phyloP scores from a whole-genome alignment of 2,329 filamentous ascomycete species.

The Colletotrichum orbiculare region DNA sequence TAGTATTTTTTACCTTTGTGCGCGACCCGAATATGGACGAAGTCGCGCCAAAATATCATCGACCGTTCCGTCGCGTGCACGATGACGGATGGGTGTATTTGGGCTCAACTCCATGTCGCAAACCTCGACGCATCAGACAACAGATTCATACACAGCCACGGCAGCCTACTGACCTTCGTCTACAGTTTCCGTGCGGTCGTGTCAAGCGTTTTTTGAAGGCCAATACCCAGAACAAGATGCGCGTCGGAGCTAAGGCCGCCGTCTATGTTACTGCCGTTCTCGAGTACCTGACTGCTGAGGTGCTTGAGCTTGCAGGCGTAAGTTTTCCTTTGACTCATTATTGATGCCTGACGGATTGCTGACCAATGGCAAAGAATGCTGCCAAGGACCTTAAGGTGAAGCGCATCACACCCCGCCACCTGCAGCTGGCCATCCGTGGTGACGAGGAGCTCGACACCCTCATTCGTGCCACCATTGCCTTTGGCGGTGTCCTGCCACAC shows the following conservation, averaged over 20 bases:
- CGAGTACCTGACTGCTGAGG: conserved; percentile 97
- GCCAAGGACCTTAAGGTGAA: conserved; percentile 99
- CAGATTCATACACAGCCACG: conserved; percentile 7
- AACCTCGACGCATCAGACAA: conserved; percentile 18
- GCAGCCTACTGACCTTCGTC: conserved; percentile 10
- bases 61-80: conserved; percentile 27
- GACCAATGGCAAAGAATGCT: conserved; percentile 72
- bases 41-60: conserved; percentile 1
- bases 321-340: conserved; percentile 49
- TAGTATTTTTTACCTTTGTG: background rate
- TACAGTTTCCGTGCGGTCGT: conserved; percentile 97
- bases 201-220: conserved; percentile 99
- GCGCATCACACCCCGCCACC: conserved; percentile 97
- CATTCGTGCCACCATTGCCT: conserved; percentile 97
- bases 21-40: conserved; percentile 9
- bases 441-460: conserved; percentile 98
- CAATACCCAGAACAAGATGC: conserved; percentile 99
- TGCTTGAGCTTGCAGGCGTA: conserved; percentile 94
- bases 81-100: background rate
- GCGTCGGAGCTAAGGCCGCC: conserved; percentile 97
- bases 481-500: conserved; percentile 96
- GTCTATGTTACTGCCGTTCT: conserved; percentile 98
- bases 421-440: conserved; percentile 97
- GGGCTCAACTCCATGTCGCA: conserved; percentile 25
- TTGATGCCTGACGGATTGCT: conserved; percentile 20